A percentile compares a stretch with the other conserved stretches of the same genome.
Evolutionary conservation across 2,329 filamentous ascomycete species (phyloP).

Genomic region (Boeremia exigua): DNA sequence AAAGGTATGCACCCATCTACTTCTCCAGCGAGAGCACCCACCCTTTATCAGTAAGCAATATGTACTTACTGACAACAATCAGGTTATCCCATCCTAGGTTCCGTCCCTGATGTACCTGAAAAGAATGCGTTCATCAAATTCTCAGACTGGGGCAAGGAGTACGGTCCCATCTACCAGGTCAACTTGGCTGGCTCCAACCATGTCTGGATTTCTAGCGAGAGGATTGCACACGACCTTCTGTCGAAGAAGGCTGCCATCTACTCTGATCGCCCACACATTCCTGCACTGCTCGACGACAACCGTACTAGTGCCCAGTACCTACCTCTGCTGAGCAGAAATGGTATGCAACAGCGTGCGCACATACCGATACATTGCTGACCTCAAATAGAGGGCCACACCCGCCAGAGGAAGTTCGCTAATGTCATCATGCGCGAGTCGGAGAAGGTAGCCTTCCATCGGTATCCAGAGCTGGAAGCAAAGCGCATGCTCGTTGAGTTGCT

Average conservation of each 20-base stretch:
- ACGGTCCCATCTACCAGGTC: conserved; percentile 55
- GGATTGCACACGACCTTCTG: conserved; percentile 52
- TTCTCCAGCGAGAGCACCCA: neutral
- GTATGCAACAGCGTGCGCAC: conserved; percentile 26
- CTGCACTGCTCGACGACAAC: conserved; percentile 53
- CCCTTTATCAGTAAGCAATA: neutral
- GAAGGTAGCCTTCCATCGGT: conserved; percentile 50
- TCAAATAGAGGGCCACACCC: conserved; percentile 46
- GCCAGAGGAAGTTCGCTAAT: conserved; percentile 54
- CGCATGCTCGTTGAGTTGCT: conserved; percentile 54
- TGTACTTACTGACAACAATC: conserved; percentile 17
- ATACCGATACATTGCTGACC: conserved; percentile 21
- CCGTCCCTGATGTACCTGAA: conserved; percentile 52
- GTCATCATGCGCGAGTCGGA: conserved; percentile 55
- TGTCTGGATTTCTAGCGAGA: conserved; percentile 54
- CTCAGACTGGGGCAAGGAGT: conserved; percentile 53
- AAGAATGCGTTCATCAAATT: conserved; percentile 55
- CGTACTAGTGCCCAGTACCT: conserved; percentile 54
- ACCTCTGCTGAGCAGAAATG: conserved; percentile 53
- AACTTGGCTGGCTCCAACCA: conserved; percentile 54
- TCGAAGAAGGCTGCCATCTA: conserved; percentile 55
- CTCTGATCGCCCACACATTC: conserved; percentile 55
- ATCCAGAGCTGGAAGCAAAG: conserved; percentile 54
- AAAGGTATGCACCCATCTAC: conserved; percentile 42
- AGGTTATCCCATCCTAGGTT: conserved; percentile 54